phyloP scores from a whole-genome alignment of 768 basidiomycete species.

The Dentipellis fragilis region DNA sequence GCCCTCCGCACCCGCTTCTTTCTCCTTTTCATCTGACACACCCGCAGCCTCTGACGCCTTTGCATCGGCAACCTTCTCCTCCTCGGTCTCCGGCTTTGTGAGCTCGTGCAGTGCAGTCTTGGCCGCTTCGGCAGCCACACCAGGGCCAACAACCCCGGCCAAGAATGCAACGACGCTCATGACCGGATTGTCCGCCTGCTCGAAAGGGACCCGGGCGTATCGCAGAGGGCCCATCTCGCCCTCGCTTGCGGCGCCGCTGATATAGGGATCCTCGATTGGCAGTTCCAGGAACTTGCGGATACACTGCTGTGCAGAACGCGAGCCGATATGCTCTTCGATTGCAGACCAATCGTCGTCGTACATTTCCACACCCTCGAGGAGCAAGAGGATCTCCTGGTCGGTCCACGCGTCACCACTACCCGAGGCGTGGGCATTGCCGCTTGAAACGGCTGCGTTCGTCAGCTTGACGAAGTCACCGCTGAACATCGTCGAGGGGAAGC shows the following conservation, averaged over 20 bases:
- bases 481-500: constrained; percentile 94
- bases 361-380: constrained; percentile 98
- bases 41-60: constrained; percentile 17
- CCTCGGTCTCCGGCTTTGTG: constrained; percentile 43
- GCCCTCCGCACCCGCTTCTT: constrained; percentile 18
- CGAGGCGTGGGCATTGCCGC: constrained; percentile 25
- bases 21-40: constrained; percentile 19
- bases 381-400: constrained; percentile 78
- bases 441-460: constrained; percentile 27
- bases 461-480: constrained; percentile 95
- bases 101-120: constrained; percentile 81
- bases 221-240: constrained; percentile 67
- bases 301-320: constrained; percentile 88
- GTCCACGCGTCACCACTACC: constrained; percentile 61
- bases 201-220: constrained; percentile 79
- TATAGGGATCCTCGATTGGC: constrained; percentile 93
- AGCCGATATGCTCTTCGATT: constrained; percentile 89
- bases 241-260: constrained; percentile 43
- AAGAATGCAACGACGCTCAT: constrained; percentile 98
- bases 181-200: constrained; percentile 93
- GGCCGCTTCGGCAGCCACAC: constrained; percentile 89
- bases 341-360: constrained; percentile 94
- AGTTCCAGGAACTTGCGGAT: constrained; percentile 91
- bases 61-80: constrained; percentile 16
- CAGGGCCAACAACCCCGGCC: constrained; percentile 83